Conservation (phyloP, 2,329 filamentous ascomycete species). For the Westerdykella sp. region DNA sequence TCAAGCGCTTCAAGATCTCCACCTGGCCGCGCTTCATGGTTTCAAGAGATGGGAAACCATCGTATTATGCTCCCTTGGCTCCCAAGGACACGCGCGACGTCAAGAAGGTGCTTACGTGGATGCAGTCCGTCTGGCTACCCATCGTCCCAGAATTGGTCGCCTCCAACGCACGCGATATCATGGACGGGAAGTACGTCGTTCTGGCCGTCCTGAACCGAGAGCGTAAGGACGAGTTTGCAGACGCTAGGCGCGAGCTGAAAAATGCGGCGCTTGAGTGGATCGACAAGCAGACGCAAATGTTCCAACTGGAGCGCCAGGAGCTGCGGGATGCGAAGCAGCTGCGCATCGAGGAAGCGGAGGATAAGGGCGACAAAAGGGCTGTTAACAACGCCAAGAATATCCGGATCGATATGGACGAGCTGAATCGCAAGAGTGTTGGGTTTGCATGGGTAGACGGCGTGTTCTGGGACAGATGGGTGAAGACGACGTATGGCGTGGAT, state of each 20-base stretch:
- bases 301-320: slow-evolving; percentile 89
- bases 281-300: slow-evolving; percentile 86
- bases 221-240: slow-evolving; percentile 69
- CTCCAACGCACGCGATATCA: slow-evolving; percentile 86
- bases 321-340: slow-evolving; percentile 90
- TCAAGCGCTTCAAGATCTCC: slow-evolving; percentile 83
- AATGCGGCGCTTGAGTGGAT: slow-evolving; percentile 96
- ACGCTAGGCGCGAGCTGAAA: slow-evolving; percentile 84
- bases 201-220: slow-evolving; percentile 80
- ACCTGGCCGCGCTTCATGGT: slow-evolving; percentile 95
- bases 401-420: slow-evolving; percentile 81
- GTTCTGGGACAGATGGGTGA: slow-evolving; percentile 97
- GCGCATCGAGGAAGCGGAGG: slow-evolving; percentile 91
- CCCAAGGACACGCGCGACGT: slow-evolving; percentile 91
- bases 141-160: slow-evolving; percentile 91
- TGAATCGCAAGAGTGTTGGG: slow-evolving; percentile 78
- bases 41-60: slow-evolving; percentile 79
- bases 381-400: slow-evolving; percentile 83
- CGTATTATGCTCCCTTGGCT: slow-evolving; percentile 80
- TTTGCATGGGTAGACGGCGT: slow-evolving; percentile 97
- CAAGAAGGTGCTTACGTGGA: slow-evolving; percentile 76
- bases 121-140: slow-evolving; percentile 92
- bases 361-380: slow-evolving; percentile 83
- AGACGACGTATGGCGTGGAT: slow-evolving; percentile 89
- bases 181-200: slow-evolving; percentile 92